Conservation (phyloP, 352 stramenopile genomes). For the Elongisporangium anandrum region DNA sequence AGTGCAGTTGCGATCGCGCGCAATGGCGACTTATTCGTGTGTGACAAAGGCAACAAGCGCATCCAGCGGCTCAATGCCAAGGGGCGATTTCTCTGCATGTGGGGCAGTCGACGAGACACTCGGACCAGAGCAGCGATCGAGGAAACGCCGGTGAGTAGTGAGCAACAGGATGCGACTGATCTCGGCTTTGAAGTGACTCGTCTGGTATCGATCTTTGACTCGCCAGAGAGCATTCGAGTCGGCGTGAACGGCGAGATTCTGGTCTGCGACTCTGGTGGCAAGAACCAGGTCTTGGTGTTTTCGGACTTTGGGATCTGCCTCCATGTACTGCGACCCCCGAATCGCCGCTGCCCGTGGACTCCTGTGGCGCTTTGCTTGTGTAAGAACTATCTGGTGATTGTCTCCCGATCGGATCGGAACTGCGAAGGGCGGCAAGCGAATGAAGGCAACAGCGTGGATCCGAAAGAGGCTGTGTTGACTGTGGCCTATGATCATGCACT, state of each 20-base stretch:
- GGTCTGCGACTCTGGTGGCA: slow-evolving; percentile 35
- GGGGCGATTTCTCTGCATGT: slow-evolving; percentile 32
- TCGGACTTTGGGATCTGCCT: slow-evolving; percentile 34
- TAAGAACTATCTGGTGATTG: slow-evolving; percentile 2
- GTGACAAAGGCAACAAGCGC: slow-evolving; percentile 54
- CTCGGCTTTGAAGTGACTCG: background rate
- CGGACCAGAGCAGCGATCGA: background rate
- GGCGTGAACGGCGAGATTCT: slow-evolving; percentile 29
- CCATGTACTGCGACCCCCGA: slow-evolving; percentile 17
- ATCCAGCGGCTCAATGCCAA: slow-evolving; percentile 48
- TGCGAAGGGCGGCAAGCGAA: no score
- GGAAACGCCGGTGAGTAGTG: background rate
- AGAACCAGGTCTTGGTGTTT: slow-evolving; percentile 33
- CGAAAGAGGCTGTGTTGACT: background rate
- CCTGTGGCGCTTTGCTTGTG: slow-evolving; percentile 16
- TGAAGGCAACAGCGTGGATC: background rate
- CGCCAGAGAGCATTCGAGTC: slow-evolving; percentile 16
- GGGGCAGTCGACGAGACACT: slow-evolving; percentile 27
- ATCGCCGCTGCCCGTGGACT: slow-evolving; percentile 14
- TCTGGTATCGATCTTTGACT: slow-evolving; percentile 23
- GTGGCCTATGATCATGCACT: slow-evolving; percentile 8
- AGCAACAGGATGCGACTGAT: background rate
- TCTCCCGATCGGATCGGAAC: background rate
- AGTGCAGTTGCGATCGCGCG: slow-evolving; percentile 31
- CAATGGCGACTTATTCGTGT: slow-evolving; percentile 53